Conservation (phyloP, 257 asterid genomes). For the Cynanchum wilfordii region DNA sequence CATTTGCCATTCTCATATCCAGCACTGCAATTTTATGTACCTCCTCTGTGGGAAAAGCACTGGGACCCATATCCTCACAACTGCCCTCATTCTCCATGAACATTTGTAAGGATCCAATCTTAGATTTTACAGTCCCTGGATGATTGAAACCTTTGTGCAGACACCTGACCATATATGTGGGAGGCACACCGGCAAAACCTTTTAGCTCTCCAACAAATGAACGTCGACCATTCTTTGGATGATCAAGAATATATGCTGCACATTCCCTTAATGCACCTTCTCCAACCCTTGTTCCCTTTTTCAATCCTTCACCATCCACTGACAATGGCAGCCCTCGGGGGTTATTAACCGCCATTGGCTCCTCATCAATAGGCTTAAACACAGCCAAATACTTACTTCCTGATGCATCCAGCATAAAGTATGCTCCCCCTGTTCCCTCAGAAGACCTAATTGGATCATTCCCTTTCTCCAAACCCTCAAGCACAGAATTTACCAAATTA, state of each 20-base stretch:
- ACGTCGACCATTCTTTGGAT: conserved; percentile 73
- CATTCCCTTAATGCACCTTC: conserved; percentile 90
- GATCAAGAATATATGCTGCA: conserved; percentile 81
- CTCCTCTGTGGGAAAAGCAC: conserved; percentile 70
- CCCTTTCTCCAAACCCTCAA: conserved; percentile 56
- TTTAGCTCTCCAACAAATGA: conserved; percentile 44
- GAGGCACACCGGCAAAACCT: conserved; percentile 88
- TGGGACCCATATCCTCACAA: conserved; percentile 88
- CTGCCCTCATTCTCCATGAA: conserved; percentile 73
- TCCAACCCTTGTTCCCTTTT: conserved; percentile 90
- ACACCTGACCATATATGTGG: conserved; percentile 57
- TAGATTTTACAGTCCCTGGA: conserved; percentile 44
- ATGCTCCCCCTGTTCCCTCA: conserved; percentile 94
- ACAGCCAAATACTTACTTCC: conserved; percentile 63
- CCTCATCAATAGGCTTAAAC: conserved; percentile 88
- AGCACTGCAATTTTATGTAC: conserved; percentile 84
- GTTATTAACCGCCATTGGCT: conserved; percentile 85
- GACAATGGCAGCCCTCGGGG: conserved; percentile 87
- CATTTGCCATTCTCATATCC: conserved; percentile 89
- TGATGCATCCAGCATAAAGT: conserved; percentile 63
- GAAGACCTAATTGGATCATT: conserved; percentile 60
- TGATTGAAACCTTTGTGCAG: conserved; percentile 75
- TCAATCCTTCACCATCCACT: conserved; percentile 78
- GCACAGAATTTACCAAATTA: conserved; percentile 49
- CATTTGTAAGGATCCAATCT: conserved; percentile 80